These are phyloP conservation scores for Chenopodium formosanum DNA, from an alignment of 148 eudicot genomes.

Conservation along the genomic window DNA sequence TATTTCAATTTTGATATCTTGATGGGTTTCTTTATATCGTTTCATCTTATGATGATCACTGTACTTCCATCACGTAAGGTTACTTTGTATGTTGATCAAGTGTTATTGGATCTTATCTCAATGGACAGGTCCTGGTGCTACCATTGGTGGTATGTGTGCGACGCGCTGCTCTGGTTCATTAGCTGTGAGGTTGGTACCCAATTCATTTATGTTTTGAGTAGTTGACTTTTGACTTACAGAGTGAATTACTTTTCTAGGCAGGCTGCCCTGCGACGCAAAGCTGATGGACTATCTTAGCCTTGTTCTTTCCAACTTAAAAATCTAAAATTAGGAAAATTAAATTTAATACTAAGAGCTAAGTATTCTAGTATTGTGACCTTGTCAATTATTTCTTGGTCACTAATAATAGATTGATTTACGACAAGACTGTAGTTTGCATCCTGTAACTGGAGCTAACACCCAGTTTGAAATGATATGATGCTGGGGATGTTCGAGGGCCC, in stretches of 20 bases:
- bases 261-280: too few species aligned
- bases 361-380: neutral
- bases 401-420: neutral
- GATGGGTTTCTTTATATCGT: neutral
- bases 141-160: constrained; percentile 99
- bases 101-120: neutral
- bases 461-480: too few species aligned
- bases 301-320: too few species aligned
- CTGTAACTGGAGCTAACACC: neutral
- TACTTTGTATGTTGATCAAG: constrained; percentile 4
- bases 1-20: constrained; percentile 4
- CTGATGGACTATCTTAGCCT: too few species aligned
- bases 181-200: constrained; percentile 74
- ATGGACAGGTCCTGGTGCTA: constrained; percentile 92
- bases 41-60: neutral
- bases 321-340: too few species aligned
- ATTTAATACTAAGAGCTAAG: neutral
- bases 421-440: neutral
- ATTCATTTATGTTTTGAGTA: neutral
- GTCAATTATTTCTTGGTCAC: neutral
- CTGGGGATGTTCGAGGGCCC: too few species aligned
- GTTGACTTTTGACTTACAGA: neutral
- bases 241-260: too few species aligned
- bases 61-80: neutral
- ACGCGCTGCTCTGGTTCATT: constrained; percentile 99